Evolutionary conservation across 345 rosid genomes (phyloP).

Genomic region (Kandelia obovata): DNA sequence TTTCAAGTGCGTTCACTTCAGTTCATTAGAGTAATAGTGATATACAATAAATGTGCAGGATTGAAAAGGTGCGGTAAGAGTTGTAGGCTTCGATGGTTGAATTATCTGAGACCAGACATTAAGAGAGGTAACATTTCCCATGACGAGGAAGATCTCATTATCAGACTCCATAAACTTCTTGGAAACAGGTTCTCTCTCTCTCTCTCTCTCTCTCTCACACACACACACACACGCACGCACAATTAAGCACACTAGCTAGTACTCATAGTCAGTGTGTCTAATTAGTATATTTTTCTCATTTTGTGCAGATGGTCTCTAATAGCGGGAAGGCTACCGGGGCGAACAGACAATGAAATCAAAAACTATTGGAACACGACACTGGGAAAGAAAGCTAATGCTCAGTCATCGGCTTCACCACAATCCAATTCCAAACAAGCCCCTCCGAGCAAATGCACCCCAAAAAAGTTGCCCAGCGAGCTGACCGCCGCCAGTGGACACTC

Average conservation of each 20-base stretch:
- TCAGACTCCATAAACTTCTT: conserved; percentile 25
- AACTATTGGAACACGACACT: conserved; percentile 29
- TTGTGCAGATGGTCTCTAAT: conserved; percentile 20
- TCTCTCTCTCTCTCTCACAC: background rate
- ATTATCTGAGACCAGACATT: conserved; percentile 41
- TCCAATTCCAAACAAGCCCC: conserved; percentile 1
- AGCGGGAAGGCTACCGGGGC: conserved; percentile 44
- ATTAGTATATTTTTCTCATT: background rate
- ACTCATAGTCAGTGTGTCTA: too few species aligned
- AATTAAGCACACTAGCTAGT: too few species aligned
- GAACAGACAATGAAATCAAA: conserved; percentile 41
- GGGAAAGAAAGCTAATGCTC: conserved; percentile 17
- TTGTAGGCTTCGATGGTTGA: conserved; percentile 43
- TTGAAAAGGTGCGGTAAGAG: conserved; percentile 36
- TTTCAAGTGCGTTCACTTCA: too few species aligned
- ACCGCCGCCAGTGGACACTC: background rate
- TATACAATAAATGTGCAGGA: background rate
- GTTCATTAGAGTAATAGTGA: background rate
- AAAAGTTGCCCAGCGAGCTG: background rate
- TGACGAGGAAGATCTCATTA: conserved; percentile 43
- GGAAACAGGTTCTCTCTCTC: conserved; percentile 15
- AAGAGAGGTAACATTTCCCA: conserved; percentile 39
- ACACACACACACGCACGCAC: too few species aligned
- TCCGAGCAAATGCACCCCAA: background rate
- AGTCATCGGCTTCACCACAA: background rate